A percentile compares a stretch with the other conserved stretches of the same genome.
These are phyloP conservation scores for Fusarium pseudonygamai DNA, from an alignment of 2,329 filamentous ascomycete genomes.

Conservation along the genomic window DNA sequence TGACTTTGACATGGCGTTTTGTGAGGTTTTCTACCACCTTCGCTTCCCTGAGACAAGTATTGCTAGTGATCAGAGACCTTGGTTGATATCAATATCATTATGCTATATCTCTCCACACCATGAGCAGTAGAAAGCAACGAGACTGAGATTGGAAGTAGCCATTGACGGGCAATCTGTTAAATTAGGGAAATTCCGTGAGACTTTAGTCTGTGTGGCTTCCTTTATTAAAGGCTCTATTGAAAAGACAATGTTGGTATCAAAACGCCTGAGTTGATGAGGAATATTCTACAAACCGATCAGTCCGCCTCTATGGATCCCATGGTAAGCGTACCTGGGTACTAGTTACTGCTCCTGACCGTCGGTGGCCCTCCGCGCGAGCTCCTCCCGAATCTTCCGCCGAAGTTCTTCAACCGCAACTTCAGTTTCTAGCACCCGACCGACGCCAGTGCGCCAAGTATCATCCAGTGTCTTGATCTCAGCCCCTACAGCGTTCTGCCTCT, in stretches of 20 bases:
- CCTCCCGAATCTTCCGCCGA: constrained; percentile 71
- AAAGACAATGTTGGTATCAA: constrained; percentile 20
- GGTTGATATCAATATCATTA: constrained; percentile 37
- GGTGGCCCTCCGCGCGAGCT: constrained; percentile 55
- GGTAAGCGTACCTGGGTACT: background rate
- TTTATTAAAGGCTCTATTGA: background rate
- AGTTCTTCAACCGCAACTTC: constrained; percentile 84
- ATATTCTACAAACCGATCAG: background rate
- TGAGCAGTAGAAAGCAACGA: background rate
- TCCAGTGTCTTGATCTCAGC: constrained; percentile 80
- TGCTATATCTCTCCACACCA: constrained; percentile 8
- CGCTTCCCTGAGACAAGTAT: constrained; percentile 48
- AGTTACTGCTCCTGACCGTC: constrained; percentile 6
- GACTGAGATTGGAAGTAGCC: background rate
- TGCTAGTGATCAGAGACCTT: constrained; percentile 51
- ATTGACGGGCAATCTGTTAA: background rate
- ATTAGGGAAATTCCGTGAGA: background rate
- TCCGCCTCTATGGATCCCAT: background rate
- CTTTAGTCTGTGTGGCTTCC: background rate
- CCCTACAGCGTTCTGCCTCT: constrained; percentile 74
- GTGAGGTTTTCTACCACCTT: constrained; percentile 45
- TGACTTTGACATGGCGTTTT: constrained; percentile 42
- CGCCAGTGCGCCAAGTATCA: constrained; percentile 79
- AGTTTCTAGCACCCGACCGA: constrained; percentile 84
- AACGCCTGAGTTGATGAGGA: constrained; percentile 11